These are phyloP conservation scores for Protomyces inouyei DNA, from an alignment of 1,139 yeast species.

Conservation along the genomic window DNA sequence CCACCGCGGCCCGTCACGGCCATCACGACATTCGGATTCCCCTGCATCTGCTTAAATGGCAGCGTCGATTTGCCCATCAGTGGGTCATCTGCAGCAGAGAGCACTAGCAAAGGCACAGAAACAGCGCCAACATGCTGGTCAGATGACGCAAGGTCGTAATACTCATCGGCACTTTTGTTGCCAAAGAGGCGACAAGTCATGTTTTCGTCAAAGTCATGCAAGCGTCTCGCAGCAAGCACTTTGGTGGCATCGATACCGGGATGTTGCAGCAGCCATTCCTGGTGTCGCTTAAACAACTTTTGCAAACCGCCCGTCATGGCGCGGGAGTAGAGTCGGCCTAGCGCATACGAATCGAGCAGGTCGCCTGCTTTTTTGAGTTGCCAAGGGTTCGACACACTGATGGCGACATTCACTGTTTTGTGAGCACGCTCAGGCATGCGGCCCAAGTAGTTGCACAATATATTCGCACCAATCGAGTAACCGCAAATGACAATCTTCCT, in stretches of 20 bases:
- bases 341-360: slow-evolving; percentile 49
- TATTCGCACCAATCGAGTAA: slow-evolving; percentile 81
- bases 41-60: slow-evolving; percentile 56
- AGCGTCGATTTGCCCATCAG: slow-evolving; percentile 56
- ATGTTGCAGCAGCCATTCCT: slow-evolving; percentile 41
- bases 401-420: slow-evolving; percentile 55
- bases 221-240: slow-evolving; percentile 40
- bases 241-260: slow-evolving; percentile 42
- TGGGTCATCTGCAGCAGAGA: slow-evolving; percentile 80
- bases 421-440: slow-evolving; percentile 50
- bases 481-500: slow-evolving; percentile 75
- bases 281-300: slow-evolving; percentile 48
- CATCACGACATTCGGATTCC: slow-evolving; percentile 65
- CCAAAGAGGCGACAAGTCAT: slow-evolving; percentile 75
- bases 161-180: slow-evolving; percentile 62
- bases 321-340: slow-evolving; percentile 65
- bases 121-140: slow-evolving; percentile 52
- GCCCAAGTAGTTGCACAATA: slow-evolving; percentile 73
- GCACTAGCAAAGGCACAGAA: slow-evolving; percentile 60
- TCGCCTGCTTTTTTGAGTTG: slow-evolving; percentile 60
- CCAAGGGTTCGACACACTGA: slow-evolving; percentile 76
- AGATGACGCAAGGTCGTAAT: slow-evolving; percentile 68
- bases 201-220: slow-evolving; percentile 61
- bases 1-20: slow-evolving; percentile 79
- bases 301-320: slow-evolving; percentile 62